Base-by-base conservation (phyloP, 495 filamentous ascomycete genomes). In the Aspergillus saccharolyticus region DNA sequence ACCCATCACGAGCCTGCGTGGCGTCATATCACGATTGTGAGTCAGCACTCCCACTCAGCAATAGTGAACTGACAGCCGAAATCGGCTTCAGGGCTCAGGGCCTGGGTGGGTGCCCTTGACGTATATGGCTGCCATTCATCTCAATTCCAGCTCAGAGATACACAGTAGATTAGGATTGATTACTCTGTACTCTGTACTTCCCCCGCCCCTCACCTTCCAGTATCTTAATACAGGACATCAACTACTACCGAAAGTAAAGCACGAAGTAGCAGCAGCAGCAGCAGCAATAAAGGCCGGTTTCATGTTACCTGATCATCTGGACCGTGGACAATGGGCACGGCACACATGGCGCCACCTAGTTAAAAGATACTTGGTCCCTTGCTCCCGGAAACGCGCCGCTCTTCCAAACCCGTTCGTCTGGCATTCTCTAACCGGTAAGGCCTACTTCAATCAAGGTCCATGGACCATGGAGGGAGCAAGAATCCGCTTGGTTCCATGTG, bases 401-500 rank as follows among this genome's bases (percentile, higher is more conserved):
- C 47, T 50, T 50, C 47, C 47, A n/a, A n/a, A 50, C 47, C 47
- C 47, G 47, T 50, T 50, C 47, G 24, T 28, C 21, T 50, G 47
- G 47, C 47, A 50, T 50, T 50, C 47, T 50, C 28, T 15, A 50
- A 30, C 47, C 24, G 47, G 47, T 18, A 25, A 28, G 21, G 44
- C 15, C 44, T 8, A 22, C 21, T 22, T 46, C 18, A 46, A 50
- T 24, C 22, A 50, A 50, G 22, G 33, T 39, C 9, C 25, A 28
- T 12, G 33, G 22, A 30, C 7, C 15, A 19, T 3, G 22, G 22
- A 50, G 4, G 25, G 48, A 56, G 47, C 47, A 19, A 12, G 30
- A 47, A 44, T 28, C 54, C 54, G 30, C 22, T 22, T 24, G 44
- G 44, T 42, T 46, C 64, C 61, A 64, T 67, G 64, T 67, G 64